phyloP scores from a whole-genome alignment of 805 yeast genomes.

The Wilhelminamyces savonicus region DNA sequence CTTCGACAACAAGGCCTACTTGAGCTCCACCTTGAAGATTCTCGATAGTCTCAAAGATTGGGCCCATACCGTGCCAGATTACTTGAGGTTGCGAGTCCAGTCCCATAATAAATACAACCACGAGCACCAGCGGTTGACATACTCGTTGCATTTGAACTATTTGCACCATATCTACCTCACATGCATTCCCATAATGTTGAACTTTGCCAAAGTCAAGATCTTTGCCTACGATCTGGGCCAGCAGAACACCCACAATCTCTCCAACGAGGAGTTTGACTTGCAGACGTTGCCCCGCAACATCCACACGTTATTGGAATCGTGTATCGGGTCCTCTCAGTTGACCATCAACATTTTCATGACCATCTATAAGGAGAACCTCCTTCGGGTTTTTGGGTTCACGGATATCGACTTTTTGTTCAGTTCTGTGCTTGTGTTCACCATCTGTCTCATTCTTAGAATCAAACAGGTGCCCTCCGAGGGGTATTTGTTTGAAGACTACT shows the following conservation, averaged over 20 bases:
- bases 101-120: slow-evolving; percentile 2
- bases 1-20: slow-evolving; percentile 9
- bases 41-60: slow-evolving; percentile 14
- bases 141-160: slow-evolving; percentile 21
- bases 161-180: slow-evolving; percentile 21
- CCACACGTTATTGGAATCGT: slow-evolving; percentile 9
- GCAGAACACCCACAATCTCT: not conserved
- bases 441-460: slow-evolving; percentile 12
- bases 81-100: slow-evolving; percentile 11
- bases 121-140: slow-evolving; percentile 12
- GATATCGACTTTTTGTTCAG: slow-evolving; percentile 20
- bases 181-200: slow-evolving; percentile 18
- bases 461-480: slow-evolving; percentile 1
- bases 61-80: slow-evolving; percentile 14
- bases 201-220: slow-evolving; percentile 14
- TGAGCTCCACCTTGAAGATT: slow-evolving; percentile 10
- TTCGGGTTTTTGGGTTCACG: slow-evolving; percentile 19
- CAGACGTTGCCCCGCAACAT: slow-evolving; percentile 14
- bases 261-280: slow-evolving; percentile 2
- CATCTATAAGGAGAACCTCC: slow-evolving; percentile 9
- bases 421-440: slow-evolving; percentile 14
- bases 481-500: slow-evolving; percentile 10
- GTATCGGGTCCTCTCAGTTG: slow-evolving; percentile 14
- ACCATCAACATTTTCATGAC: slow-evolving; percentile 19
- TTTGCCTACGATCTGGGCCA: slow-evolving; percentile 3